Conservation (phyloP, 1,284 basidiomycete genomes). For the Marasmius fiardii region DNA sequence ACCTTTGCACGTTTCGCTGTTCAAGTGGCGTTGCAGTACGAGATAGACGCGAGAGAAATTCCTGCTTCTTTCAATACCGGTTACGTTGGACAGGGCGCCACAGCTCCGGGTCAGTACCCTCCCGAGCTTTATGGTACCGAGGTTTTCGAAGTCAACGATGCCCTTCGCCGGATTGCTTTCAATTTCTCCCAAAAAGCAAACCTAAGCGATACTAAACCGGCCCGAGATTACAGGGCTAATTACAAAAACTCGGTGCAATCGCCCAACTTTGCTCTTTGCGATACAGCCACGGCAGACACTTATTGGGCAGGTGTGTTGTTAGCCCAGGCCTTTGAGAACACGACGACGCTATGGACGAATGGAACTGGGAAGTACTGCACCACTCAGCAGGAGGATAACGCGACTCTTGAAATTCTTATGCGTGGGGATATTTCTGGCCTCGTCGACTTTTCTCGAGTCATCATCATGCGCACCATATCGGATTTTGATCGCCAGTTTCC, state of each 20-base stretch:
- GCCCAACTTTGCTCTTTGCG: slow-evolving; percentile 33
- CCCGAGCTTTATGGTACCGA: slow-evolving; percentile 42
- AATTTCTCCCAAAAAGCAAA: slow-evolving; percentile 27
- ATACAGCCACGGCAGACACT: slow-evolving; percentile 39
- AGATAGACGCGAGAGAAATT: slow-evolving; percentile 42
- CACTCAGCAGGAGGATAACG: slow-evolving; percentile 50
- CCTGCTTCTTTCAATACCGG: slow-evolving; percentile 38
- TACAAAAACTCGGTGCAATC: slow-evolving; percentile 23
- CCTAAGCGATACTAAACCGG: slow-evolving; percentile 32
- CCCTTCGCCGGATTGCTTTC: slow-evolving; percentile 32
- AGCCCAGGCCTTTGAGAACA: slow-evolving; percentile 37
- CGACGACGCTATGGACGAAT: slow-evolving; percentile 36
- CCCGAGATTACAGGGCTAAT: slow-evolving; percentile 29
- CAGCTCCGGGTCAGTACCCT: slow-evolving; percentile 28
- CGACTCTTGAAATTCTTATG: slow-evolving; percentile 39
- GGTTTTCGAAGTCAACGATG: slow-evolving; percentile 46
- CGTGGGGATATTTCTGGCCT: slow-evolving; percentile 33
- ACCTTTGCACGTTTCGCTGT: slow-evolving; percentile 42
- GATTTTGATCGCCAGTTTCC: slow-evolving; percentile 41
- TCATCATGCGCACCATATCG: slow-evolving; percentile 42
- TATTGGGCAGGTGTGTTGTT: slow-evolving; percentile 41
- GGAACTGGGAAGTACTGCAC: slow-evolving; percentile 36
- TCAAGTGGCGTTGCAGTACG: slow-evolving; percentile 40
- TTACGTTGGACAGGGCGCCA: slow-evolving; percentile 33
- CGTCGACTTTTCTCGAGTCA: slow-evolving; percentile 41